A percentile compares a stretch with the other conserved stretches of the same genome.
These are phyloP conservation scores for Ganoderma boninense DNA, from an alignment of 1,284 basidiomycete species.

Conservation along the genomic window DNA sequence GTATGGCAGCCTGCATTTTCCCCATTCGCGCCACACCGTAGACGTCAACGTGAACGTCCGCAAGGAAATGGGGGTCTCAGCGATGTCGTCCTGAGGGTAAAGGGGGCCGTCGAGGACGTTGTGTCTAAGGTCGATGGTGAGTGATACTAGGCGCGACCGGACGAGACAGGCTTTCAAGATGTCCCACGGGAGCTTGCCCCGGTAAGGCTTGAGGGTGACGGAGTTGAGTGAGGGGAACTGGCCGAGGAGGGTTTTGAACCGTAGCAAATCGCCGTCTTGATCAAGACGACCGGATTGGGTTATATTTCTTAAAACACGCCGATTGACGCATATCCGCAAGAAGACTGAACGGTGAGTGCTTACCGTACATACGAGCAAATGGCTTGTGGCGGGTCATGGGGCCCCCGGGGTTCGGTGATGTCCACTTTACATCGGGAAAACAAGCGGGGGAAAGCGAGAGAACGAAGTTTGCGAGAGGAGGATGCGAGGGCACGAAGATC, in stretches of 20 bases:
- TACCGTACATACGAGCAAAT: not conserved
- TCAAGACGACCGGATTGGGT: not conserved
- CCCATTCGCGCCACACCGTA: not conserved
- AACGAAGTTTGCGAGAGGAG: not conserved
- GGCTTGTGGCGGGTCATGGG: not conserved
- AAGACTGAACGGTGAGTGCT: not conserved
- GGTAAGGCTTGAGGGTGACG: not conserved
- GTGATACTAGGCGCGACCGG: not conserved
- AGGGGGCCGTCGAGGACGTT: not conserved
- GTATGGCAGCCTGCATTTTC: not conserved
- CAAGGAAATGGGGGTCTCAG: not conserved
- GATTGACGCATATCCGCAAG: not conserved
- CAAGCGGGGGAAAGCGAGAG: not conserved
- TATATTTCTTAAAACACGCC: not conserved
- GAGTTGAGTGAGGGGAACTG: not conserved
- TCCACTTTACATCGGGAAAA: not conserved
- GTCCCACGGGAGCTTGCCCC: not conserved
- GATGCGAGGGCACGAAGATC: not conserved
- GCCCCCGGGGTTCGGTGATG: not conserved
- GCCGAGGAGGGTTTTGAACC: not conserved
- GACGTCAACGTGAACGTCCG: not conserved
- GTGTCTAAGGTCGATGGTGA: not conserved
- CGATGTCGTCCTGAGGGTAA: not conserved
- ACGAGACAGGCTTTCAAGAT: not conserved
- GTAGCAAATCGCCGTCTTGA: not conserved